Conservation (phyloP, 345 rosid genomes). For the Aegle marmelos region DNA sequence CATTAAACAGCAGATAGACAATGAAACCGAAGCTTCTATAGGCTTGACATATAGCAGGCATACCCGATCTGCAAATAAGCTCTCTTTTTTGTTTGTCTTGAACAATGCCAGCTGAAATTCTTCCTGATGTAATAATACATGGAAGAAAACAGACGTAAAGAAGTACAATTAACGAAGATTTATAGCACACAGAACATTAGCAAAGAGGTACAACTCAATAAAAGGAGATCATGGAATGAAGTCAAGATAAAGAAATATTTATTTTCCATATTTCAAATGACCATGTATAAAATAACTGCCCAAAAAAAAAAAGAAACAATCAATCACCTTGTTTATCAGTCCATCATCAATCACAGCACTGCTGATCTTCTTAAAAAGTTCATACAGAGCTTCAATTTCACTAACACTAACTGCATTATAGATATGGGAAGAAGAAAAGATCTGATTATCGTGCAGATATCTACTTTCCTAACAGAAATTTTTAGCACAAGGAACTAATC, state of each 20-base stretch:
- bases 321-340: conserved; percentile 80
- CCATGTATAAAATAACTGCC: neutral
- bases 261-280: neutral
- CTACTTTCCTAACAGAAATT: conserved; percentile 12
- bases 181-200: neutral
- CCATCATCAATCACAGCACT: conserved; percentile 99
- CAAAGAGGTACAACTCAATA: neutral
- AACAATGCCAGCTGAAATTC: conserved; percentile 97
- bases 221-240: neutral
- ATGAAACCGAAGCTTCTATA: neutral
- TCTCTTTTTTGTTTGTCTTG: conserved; percentile 96
- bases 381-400: conserved; percentile 98
- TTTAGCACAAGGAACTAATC: neutral
- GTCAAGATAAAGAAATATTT: neutral
- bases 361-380: conserved; percentile 97
- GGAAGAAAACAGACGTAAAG: conserved; percentile 9
- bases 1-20: neutral
- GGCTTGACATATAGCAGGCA: neutral
- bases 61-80: conserved; percentile 98
- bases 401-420: conserved; percentile 85
- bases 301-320: neutral
- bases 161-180: neutral
- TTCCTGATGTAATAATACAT: conserved; percentile 38
- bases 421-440: conserved; percentile 10
- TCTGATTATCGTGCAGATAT: conserved; percentile 14